Evolutionary conservation across 2,329 filamentous ascomycete genomes (phyloP).

Genomic region (Aspergillus clavatus): DNA sequence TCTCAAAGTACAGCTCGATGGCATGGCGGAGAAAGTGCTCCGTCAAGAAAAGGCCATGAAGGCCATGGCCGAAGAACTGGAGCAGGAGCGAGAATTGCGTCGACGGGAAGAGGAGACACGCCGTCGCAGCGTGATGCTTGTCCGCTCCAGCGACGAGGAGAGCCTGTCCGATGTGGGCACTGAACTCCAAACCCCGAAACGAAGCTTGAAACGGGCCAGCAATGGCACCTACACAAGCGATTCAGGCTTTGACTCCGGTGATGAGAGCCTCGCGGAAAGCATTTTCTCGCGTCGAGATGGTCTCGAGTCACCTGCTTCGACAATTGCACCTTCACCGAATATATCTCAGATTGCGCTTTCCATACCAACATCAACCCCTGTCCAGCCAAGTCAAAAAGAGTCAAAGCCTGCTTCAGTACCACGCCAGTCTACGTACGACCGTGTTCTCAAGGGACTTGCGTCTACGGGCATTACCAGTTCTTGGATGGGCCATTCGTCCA

Average conservation of each 20-base stretch:
- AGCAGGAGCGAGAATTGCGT: slow-evolving; percentile 40
- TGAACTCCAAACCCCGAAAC: slow-evolving; percentile 31
- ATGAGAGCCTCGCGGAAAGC: slow-evolving; percentile 48
- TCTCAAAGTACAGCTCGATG: slow-evolving; percentile 58
- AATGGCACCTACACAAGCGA: slow-evolving; percentile 46
- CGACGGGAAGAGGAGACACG: slow-evolving; percentile 38
- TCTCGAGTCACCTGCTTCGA: slow-evolving; percentile 33
- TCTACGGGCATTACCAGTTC: slow-evolving; percentile 31
- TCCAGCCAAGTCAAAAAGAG: slow-evolving; percentile 30
- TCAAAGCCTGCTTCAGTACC: slow-evolving; percentile 18
- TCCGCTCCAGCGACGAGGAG: slow-evolving; percentile 28
- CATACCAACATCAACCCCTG: slow-evolving; percentile 28
- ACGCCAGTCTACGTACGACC: slow-evolving; percentile 38
- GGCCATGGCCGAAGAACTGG: slow-evolving; percentile 46
- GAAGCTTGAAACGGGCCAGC: slow-evolving; percentile 35
- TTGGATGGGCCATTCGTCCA: slow-evolving; percentile 26
- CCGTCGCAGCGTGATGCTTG: slow-evolving; percentile 30
- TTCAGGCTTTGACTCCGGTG: slow-evolving; percentile 57
- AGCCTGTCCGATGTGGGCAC: slow-evolving; percentile 29
- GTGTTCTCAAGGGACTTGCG: slow-evolving; percentile 40
- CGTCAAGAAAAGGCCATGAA: slow-evolving; percentile 56
- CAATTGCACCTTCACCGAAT: slow-evolving; percentile 35
- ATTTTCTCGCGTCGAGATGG: slow-evolving; percentile 42
- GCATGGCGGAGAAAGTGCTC: slow-evolving; percentile 51
- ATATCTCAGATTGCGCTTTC: slow-evolving; percentile 31